Base-by-base conservation (phyloP, 495 filamentous ascomycete species). In the Baudoinia panamericana region DNA sequence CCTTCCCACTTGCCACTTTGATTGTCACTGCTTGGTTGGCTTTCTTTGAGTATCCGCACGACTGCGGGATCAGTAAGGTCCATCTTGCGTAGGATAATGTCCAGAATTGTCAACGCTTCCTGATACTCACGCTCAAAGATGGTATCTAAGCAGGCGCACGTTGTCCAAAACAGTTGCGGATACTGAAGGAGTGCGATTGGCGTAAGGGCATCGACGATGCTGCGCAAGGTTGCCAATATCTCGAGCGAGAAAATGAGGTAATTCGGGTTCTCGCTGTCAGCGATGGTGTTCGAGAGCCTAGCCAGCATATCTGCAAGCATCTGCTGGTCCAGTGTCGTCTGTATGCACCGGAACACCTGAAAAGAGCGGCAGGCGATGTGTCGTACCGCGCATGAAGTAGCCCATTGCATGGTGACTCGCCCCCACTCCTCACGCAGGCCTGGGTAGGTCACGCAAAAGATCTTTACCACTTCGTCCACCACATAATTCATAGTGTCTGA, bases 271-370 rank as follows among this genome's bases (percentile, higher is more conserved):
- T 54, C 51, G 47, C 94, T 84, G 49, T 94, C 85, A 1, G 90
- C 84, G 43, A 99, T 92, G 0, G 87, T 95, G 59, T 93, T 95
- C 3, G 87, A 95, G 18, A 96, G 72, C 18, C 92, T 69, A 32
- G 80, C 85, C 15, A 99, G 72, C 83, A 96, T 96, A 50, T 96
- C 90, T 1, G 82, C 83, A 12, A 99, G 70, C 88, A 95, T 96
- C 36, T 73, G 62, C 42, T 87, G 85, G 54, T 96, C 92, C 17
- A 95, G 62, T 1, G 83, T 82, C 8, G 81, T 87, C 25, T 88
- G 74, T 37, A 95, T 84, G 56, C 86, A 95, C 9, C 90, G 73
- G 66, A 95, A 99, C 1, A 96, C 80, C 58, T 99, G 92, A 59
- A 99, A 94, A 5, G 92, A 96, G 30, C 90, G 75, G 55, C 90